These are phyloP conservation scores for Fusarium veterinarium DNA, from an alignment of 2,329 filamentous ascomycete species.

Conservation along the genomic window DNA sequence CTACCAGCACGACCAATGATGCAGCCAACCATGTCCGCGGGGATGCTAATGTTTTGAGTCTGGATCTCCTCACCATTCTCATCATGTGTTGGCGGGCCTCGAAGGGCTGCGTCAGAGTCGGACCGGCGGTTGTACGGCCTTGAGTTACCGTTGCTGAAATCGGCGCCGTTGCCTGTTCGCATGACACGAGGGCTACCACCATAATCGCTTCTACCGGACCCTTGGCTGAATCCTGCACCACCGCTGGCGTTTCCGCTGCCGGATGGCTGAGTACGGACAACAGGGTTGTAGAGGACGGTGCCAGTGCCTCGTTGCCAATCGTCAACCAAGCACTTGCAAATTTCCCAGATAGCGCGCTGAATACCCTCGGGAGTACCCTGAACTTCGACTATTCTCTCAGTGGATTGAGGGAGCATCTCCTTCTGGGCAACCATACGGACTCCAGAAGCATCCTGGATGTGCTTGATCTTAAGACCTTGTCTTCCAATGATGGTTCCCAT, in stretches of 20 bases:
- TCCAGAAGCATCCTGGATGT: slow-evolving; percentile 96
- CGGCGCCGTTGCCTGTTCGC: slow-evolving; percentile 96
- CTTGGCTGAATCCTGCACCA: slow-evolving; percentile 51
- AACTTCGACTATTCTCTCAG: slow-evolving; percentile 96
- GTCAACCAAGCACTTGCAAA: slow-evolving; percentile 97
- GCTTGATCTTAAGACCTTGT: slow-evolving; percentile 98
- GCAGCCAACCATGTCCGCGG: slow-evolving; percentile 99
- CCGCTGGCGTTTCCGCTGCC: slow-evolving; percentile 58
- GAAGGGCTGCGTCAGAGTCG: slow-evolving; percentile 81
- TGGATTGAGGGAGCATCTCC: slow-evolving; percentile 99
- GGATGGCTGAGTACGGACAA: slow-evolving; percentile 82
- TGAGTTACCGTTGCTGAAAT: slow-evolving; percentile 85
- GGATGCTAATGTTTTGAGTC: slow-evolving; percentile 99
- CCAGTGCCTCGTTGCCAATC: slow-evolving; percentile 98
- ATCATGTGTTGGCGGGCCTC: slow-evolving; percentile 87
- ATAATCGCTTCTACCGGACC: slow-evolving; percentile 64
- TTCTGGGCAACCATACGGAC: slow-evolving; percentile 99
- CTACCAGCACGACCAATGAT: slow-evolving; percentile 95
- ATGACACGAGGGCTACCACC: slow-evolving; percentile 77
- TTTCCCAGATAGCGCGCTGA: slow-evolving; percentile 97
- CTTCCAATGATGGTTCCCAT: slow-evolving; percentile 99
- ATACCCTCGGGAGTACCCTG: slow-evolving; percentile 95
- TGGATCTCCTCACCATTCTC: slow-evolving; percentile 98
- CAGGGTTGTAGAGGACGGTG: slow-evolving; percentile 97
- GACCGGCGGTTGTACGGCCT: slow-evolving; percentile 82